Percentiles rank a stretch among this genome's conserved stretches.
These are phyloP conservation scores for Blastomyces emzantsi DNA, from an alignment of 2,329 filamentous ascomycete genomes.

Conservation along the genomic window DNA sequence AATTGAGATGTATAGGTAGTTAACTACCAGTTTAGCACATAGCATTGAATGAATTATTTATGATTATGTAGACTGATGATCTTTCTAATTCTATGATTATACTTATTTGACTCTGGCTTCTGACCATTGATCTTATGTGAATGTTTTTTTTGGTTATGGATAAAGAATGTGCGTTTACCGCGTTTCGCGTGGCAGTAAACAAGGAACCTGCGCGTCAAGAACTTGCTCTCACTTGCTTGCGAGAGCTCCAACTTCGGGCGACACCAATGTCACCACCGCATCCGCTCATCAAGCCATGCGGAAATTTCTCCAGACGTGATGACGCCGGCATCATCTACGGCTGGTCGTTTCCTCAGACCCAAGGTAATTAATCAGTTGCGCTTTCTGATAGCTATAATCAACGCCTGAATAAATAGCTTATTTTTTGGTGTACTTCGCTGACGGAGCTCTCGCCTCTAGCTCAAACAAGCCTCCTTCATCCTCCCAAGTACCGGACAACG, in stretches of 20 bases:
- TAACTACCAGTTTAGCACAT: neutral
- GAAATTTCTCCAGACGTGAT: neutral
- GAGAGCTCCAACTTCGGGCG: neutral
- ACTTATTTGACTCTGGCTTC: neutral
- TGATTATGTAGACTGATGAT: neutral
- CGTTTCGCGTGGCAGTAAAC: neutral
- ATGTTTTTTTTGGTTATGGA: neutral
- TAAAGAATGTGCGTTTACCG: neutral
- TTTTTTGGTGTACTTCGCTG: neutral
- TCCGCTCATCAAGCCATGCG: neutral
- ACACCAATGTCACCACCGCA: neutral
- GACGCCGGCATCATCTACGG: constrained; percentile 1
- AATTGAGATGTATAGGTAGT: neutral
- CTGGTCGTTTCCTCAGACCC: constrained; percentile 8
- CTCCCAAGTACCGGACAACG: constrained; percentile 79
- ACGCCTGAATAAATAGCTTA: neutral
- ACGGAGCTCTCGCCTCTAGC: constrained; percentile 35
- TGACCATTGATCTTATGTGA: neutral
- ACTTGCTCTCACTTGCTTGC: neutral
- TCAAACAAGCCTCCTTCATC: constrained; percentile 79
- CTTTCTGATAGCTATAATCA: neutral
- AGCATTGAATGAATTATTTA: neutral
- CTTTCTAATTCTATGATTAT: neutral
- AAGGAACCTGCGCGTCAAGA: neutral
- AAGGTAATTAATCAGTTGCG: neutral